Evolutionary conservation across 2,329 filamentous ascomycete genomes (phyloP), one percentile per base, ranked within the genome.

Genomic region (Graphiopsis chlorocephala): DNA sequence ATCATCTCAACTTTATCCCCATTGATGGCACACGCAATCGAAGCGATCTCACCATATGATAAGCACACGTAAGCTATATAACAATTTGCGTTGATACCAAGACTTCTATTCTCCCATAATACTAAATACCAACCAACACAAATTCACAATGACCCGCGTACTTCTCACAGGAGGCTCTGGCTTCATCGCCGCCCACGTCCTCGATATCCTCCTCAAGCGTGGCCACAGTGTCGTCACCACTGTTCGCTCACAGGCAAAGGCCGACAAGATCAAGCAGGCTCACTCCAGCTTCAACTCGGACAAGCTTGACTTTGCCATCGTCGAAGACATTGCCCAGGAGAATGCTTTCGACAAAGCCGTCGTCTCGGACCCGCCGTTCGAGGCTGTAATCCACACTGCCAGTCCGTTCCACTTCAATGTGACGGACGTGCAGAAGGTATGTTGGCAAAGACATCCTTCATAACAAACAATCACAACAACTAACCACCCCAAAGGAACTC

Each of bases 341-440:
- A 85, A 85, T 20, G 90, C 90, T 26, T 96, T 95, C 68, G 81
- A 83, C 67, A 72, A 82, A 75, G 86, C 84, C 17, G 82, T 88
- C 56, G 80, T 85, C 68, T 86, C 85, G 17, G 80, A 85, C 63
- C 86, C 86, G 17, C 85, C 87, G 0, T 90, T 94, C 67, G 88
- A 91, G 71, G 88, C 85, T 53, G 89, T 94, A 57, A 82, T 92
- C 60, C 89, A 92, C 75, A 91, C 89, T 6, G 89, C 90, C 2
- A 88, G 85, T 35, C 90, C 91, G 0, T 93, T 91, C 79, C 88
- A 90, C 71, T 85, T 88, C 74, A 89, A 89, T 35, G 86, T 95
- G 63, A 87, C 91, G 38, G 84, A 88, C 68, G 88, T 90, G 20
- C 83, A 94, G 67, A 87, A 89, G 72, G 80, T 66, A 25, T 10